phyloP scores from a whole-genome alignment of 169 alveolate species.

The Cryptosporidium xiaoi region DNA sequence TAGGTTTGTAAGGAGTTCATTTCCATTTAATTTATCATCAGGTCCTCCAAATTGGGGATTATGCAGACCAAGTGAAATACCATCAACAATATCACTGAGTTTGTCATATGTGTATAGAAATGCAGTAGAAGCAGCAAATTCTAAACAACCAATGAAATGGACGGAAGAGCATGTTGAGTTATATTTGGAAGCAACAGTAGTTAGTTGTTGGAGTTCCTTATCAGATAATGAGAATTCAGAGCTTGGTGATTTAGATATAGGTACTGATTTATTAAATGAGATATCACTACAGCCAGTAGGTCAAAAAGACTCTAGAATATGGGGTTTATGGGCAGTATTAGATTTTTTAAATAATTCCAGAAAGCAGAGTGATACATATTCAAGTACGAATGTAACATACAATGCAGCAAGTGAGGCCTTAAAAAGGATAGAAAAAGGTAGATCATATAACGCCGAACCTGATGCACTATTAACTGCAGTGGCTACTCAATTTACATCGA shows the following conservation, averaged over 20 bases:
- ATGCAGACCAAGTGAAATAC: constrained; percentile 62
- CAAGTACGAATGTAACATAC: constrained; percentile 10
- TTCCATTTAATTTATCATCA: constrained; percentile 68
- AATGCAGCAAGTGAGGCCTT: constrained; percentile 65
- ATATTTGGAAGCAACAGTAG: constrained; percentile 67
- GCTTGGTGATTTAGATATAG: constrained; percentile 49
- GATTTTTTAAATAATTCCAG: constrained; percentile 59
- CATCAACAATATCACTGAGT: constrained; percentile 68
- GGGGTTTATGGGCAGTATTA: constrained; percentile 74
- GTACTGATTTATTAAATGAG: constrained; percentile 65
- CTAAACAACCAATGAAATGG: constrained; percentile 45
- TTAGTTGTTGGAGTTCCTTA: constrained; percentile 72
- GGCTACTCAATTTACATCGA: constrained; percentile 58
- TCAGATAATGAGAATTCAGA: constrained; percentile 56
- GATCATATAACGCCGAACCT: constrained; percentile 55
- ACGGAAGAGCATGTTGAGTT: constrained; percentile 72
- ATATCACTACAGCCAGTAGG: constrained; percentile 59
- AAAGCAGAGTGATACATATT: constrained; percentile 28
- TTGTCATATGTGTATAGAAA: constrained; percentile 63
- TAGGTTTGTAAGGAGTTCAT: constrained; percentile 70
- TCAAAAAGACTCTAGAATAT: constrained; percentile 58
- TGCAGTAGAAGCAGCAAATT: constrained; percentile 68
- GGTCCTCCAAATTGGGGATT: constrained; percentile 74
- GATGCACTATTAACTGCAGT: constrained; percentile 67
- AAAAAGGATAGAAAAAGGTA: constrained; percentile 65